phyloP scores from a whole-genome alignment of 202 grass and related monocot genomes.

The Cymbopogon flexuosus region DNA sequence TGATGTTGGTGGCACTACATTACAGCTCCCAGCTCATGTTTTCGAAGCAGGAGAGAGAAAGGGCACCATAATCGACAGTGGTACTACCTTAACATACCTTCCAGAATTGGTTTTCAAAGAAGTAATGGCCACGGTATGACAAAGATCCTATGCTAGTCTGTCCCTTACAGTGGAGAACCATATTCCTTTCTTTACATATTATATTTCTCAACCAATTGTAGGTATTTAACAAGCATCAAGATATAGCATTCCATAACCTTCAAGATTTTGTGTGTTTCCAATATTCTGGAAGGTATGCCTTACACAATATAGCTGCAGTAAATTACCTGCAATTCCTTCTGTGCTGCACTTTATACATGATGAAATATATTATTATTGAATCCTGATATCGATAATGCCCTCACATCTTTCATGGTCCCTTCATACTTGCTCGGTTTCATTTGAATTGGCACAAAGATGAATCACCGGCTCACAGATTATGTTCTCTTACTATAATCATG shows the following conservation, averaged over 20 bases:
- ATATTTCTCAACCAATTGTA: slow-evolving; percentile 42
- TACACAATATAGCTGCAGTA: slow-evolving; percentile 23
- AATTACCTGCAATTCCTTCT: slow-evolving; percentile 18
- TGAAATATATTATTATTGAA: neutral
- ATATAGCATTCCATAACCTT: slow-evolving; percentile 59
- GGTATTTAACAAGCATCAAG: slow-evolving; percentile 68
- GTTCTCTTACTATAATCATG: neutral
- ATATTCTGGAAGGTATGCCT: slow-evolving; percentile 66
- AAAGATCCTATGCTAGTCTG: neutral
- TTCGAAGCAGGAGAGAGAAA: slow-evolving; percentile 72
- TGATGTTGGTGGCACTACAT: slow-evolving; percentile 67
- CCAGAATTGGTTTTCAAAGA: slow-evolving; percentile 79
- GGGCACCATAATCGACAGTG: slow-evolving; percentile 90
- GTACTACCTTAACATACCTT: slow-evolving; percentile 93
- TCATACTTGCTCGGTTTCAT: neutral
- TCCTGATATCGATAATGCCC: slow-evolving; percentile 1
- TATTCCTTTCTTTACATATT: slow-evolving; percentile 9
- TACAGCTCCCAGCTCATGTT: slow-evolving; percentile 66
- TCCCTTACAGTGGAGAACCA: slow-evolving; percentile 12
- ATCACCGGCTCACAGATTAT: neutral
- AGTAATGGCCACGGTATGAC: slow-evolving; percentile 54
- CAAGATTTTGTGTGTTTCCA: slow-evolving; percentile 85
- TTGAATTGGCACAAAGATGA: slow-evolving; percentile 16
- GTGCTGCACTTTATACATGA: neutral
- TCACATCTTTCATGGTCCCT: neutral